Percentiles rank a stretch among this genome's conserved stretches.
phyloP scores from a whole-genome alignment of 345 rosid species.

The Nasturtium officinale region DNA sequence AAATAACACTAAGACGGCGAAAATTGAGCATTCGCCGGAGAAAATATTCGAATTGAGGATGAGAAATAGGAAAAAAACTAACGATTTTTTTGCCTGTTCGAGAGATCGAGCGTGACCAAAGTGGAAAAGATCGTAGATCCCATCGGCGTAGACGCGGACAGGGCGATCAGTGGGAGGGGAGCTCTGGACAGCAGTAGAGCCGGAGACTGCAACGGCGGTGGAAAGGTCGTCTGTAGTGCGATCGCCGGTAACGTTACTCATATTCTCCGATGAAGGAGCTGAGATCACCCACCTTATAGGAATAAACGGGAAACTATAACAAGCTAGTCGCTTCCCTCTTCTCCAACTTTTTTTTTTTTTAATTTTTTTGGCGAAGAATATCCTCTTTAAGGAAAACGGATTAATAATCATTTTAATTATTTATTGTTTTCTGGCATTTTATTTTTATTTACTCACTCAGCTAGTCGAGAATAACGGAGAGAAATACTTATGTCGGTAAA shows the following conservation, averaged over 20 bases:
- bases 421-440: neutral
- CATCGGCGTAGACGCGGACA: slow-evolving; percentile 94
- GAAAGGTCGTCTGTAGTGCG: slow-evolving; percentile 5
- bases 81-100: slow-evolving; percentile 94
- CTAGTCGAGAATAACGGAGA: neutral
- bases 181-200: slow-evolving; percentile 2
- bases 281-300: slow-evolving; percentile 16
- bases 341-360: neutral
- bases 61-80: slow-evolving; percentile 28
- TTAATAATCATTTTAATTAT: neutral
- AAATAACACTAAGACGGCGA: slow-evolving; percentile 5
- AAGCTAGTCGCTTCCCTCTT: slow-evolving; percentile 38
- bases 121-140: slow-evolving; percentile 99
- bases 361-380: neutral
- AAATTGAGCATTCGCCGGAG: neutral
- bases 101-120: slow-evolving; percentile 97
- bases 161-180: slow-evolving; percentile 55
- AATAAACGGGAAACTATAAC: slow-evolving; percentile 16
- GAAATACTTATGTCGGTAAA: neutral
- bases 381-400: neutral
- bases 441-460: neutral
- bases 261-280: slow-evolving; percentile 31
- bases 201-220: slow-evolving; percentile 35
- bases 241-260: slow-evolving; percentile 43
- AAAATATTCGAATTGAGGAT: neutral